Base-by-base conservation (phyloP, 2,329 filamentous ascomycete species). In the Scorias spongiosa region DNA sequence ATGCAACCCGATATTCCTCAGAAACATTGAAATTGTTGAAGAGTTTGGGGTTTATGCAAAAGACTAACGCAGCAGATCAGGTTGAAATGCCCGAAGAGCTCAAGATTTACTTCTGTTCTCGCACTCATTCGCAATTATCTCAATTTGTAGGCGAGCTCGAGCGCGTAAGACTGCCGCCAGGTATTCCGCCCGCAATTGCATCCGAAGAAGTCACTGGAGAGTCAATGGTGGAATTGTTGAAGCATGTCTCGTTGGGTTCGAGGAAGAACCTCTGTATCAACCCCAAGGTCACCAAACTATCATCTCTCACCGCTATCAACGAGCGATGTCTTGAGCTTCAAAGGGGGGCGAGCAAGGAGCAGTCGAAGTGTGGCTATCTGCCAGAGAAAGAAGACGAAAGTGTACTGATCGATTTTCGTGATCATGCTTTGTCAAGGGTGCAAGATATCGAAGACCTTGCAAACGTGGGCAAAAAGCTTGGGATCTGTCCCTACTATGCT, bases 401-500 rank as follows among this genome's bases (percentile, higher is more conserved):
- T 4, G 66, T 83, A 20, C 76, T 85, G 0, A 76, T 87, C 44
- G 76, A 84, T 41, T 96, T 98, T 52, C 79, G 88, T 14, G 89
- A 96, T 57, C 78, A 84, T 51, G 76, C 84, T 1, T 67, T 96
- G 30, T 87, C 91, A 1, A 86, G 76, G 0, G 74, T 98, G 7
- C 81, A 84, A 2, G 91, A 98, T 56, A 96, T 98, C 44, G 91
- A 98, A 60, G 91, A 98, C 54, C 70, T 96, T 34, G 80, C 81
- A 15, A 68, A 70, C 11, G 67, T 96, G 1, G 91, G 91, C 3
- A 84, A 80, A 54, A 75, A 80, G 41, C 69, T 95, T 29, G 76
- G 80, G 0, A 75, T 96, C 5, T 98, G 91, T 58, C 89, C 91
- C 0, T 98, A 98, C 61, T 98, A 98, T 63, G 88, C 89, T n/a